Evolutionary conservation across 192 early-diverging fungal species (phyloP).

Genomic region (Chytriomyces confervae): DNA sequence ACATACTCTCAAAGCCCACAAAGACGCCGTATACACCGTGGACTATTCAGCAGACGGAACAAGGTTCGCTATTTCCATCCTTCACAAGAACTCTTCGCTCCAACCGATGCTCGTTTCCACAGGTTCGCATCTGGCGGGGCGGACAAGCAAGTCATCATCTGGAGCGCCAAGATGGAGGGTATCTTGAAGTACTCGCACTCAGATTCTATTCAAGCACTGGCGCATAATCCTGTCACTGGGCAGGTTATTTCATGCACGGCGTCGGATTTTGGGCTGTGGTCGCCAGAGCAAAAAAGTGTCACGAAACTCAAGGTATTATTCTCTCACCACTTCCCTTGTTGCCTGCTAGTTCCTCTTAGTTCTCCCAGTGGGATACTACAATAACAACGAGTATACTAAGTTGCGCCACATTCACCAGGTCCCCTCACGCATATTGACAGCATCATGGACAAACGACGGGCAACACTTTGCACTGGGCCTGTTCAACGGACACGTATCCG

Average conservation of each 20-base stretch:
- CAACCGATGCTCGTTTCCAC: slow-evolving; percentile 9
- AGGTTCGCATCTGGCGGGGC: slow-evolving; percentile 64
- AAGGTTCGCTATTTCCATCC: slow-evolving; percentile 11
- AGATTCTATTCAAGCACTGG: slow-evolving; percentile 60
- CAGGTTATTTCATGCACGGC: slow-evolving; percentile 55
- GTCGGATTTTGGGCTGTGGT: slow-evolving; percentile 67
- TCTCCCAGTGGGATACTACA: background rate
- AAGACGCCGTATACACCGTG: slow-evolving; percentile 53
- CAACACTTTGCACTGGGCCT: slow-evolving; percentile 63
- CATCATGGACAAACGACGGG: slow-evolving; percentile 64
- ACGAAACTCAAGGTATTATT: slow-evolving; percentile 57
- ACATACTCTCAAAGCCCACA: slow-evolving; percentile 61
- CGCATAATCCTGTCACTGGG: slow-evolving; percentile 55
- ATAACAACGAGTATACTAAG: slow-evolving; percentile 11
- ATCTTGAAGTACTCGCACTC: slow-evolving; percentile 63
- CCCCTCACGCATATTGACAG: slow-evolving; percentile 48
- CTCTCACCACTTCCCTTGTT: background rate
- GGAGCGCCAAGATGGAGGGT: slow-evolving; percentile 58
- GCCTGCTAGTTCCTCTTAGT: background rate
- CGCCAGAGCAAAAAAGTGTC: slow-evolving; percentile 59
- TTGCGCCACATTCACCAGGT: slow-evolving; percentile 43
- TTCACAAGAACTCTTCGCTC: slow-evolving; percentile 27
- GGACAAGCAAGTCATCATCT: slow-evolving; percentile 68
- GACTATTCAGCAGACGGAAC: slow-evolving; percentile 50
- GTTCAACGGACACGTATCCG: slow-evolving; percentile 61